phyloP scores from a whole-genome alignment of 805 yeast species.

The Cyberlindnera japonica region DNA sequence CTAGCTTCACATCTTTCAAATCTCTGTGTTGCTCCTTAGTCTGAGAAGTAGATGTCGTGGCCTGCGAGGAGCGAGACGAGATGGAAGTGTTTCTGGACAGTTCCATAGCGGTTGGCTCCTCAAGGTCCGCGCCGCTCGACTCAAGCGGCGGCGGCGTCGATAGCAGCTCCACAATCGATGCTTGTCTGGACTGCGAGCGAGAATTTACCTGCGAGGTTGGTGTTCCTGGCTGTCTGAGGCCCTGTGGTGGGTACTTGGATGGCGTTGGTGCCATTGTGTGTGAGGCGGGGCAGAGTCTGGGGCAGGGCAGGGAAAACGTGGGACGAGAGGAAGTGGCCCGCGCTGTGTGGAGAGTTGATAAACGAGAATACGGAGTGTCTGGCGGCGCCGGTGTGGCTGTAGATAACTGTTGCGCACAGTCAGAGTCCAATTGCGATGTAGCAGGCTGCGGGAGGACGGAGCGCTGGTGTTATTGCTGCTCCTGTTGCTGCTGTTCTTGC shows the following conservation, averaged over 20 bases:
- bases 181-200: slow-evolving; percentile 39
- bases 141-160: slow-evolving; percentile 72
- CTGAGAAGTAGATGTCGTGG: slow-evolving; percentile 44
- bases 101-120: slow-evolving; percentile 9
- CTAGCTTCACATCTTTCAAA: slow-evolving; percentile 71
- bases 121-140: slow-evolving; percentile 10
- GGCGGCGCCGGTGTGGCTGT: no score
- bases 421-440: no score
- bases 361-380: no score
- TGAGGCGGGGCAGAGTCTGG: slow-evolving; percentile 9
- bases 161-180: slow-evolving; percentile 71
- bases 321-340: no score
- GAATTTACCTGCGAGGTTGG: slow-evolving; percentile 15
- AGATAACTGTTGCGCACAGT: no score
- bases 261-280: slow-evolving; percentile 22
- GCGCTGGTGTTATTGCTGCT: no score
- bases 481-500: no score
- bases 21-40: slow-evolving; percentile 42
- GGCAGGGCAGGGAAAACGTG: slow-evolving; percentile 1
- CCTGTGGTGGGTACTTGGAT: slow-evolving; percentile 33
- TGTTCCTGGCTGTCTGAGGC: slow-evolving; percentile 30
- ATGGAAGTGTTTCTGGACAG: slow-evolving; percentile 27
- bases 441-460: not conserved
- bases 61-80: slow-evolving; percentile 52
- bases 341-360: slow-evolving; percentile 1